These are phyloP conservation scores for Nakaseomyces nivariensis DNA, from an alignment of 1,139 yeast genomes.

Conservation along the genomic window DNA sequence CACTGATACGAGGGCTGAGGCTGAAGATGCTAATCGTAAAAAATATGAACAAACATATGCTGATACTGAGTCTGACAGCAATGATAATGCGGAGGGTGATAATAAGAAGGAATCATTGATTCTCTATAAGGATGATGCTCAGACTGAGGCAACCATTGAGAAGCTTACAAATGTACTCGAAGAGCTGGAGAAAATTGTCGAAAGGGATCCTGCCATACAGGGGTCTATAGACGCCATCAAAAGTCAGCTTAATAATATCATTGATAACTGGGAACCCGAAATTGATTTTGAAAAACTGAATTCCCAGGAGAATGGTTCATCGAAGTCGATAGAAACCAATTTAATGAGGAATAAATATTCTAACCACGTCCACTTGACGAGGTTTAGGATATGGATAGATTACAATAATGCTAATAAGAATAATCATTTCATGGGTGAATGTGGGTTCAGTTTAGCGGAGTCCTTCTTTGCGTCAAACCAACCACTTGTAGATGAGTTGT, in stretches of 20 bases:
- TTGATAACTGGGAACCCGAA: constrained; percentile 16
- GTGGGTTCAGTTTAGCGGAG: constrained; percentile 1
- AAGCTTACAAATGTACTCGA: neutral
- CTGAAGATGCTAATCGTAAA: neutral
- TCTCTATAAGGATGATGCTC: neutral
- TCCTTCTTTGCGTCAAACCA: constrained; percentile 10
- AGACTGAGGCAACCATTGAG: neutral
- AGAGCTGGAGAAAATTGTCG: neutral
- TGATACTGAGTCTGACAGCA: neutral
- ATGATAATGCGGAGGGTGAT: neutral
- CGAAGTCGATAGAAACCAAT: constrained; percentile 23
- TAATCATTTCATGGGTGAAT: constrained; percentile 4
- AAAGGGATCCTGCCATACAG: neutral
- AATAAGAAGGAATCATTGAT: neutral
- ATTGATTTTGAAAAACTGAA: constrained; percentile 9
- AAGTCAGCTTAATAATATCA: constrained; percentile 12
- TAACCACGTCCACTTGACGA: constrained; percentile 18
- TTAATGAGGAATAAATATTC: constrained; percentile 22
- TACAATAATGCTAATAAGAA: constrained; percentile 6
- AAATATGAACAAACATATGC: neutral
- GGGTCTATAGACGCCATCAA: constrained; percentile 10
- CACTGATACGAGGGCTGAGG: neutral
- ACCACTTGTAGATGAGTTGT: constrained; percentile 23
- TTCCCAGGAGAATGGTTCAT: constrained; percentile 2
- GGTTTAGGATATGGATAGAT: constrained; percentile 16